Percentiles rank a stretch among this genome's conserved stretches.
These are phyloP conservation scores for Rosa hybrid DNA, from an alignment of 331 rosid genomes.

Conservation along the genomic window DNA sequence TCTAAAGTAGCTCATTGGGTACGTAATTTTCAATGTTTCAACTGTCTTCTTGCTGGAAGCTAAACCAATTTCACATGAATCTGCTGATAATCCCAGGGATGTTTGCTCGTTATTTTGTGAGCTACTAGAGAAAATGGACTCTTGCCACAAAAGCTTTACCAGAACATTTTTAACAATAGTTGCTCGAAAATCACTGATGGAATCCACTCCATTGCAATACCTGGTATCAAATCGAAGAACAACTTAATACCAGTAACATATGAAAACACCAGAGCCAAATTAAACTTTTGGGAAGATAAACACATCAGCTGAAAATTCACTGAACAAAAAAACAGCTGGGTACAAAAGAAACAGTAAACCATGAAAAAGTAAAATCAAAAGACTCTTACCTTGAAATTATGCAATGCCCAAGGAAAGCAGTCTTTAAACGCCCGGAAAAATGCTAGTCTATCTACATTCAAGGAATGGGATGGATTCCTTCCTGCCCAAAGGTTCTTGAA, in stretches of 20 bases:
- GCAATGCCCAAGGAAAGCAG: conserved; percentile 82
- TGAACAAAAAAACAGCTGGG: conserved; percentile 11
- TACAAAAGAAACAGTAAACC: conserved; percentile 13
- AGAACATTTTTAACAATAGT: conserved; percentile 59
- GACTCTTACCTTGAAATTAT: conserved; percentile 62
- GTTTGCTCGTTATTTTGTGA: conserved; percentile 45
- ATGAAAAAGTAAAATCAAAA: conserved; percentile 17
- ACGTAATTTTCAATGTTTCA: conserved; percentile 36
- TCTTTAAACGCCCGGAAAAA: conserved; percentile 79
- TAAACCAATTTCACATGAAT: conserved; percentile 38
- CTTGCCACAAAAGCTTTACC: conserved; percentile 73
- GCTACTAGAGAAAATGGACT: conserved; percentile 45
- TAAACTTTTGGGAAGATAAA: background rate
- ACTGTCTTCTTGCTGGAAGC: conserved; percentile 38
- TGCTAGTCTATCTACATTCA: conserved; percentile 55
- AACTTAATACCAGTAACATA: background rate
- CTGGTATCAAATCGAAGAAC: conserved; percentile 45
- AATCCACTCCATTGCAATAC: conserved; percentile 55
- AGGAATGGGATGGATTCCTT: conserved; percentile 52
- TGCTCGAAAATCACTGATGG: conserved; percentile 47
- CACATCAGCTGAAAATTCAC: background rate
- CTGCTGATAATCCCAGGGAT: conserved; percentile 37
- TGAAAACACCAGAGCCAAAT: background rate
- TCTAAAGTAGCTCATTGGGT: conserved; percentile 61
- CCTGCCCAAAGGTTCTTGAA: conserved; percentile 83